These are phyloP conservation scores for Venturia effusa DNA, from an alignment of 2,329 filamentous ascomycete genomes.

Conservation along the genomic window DNA sequence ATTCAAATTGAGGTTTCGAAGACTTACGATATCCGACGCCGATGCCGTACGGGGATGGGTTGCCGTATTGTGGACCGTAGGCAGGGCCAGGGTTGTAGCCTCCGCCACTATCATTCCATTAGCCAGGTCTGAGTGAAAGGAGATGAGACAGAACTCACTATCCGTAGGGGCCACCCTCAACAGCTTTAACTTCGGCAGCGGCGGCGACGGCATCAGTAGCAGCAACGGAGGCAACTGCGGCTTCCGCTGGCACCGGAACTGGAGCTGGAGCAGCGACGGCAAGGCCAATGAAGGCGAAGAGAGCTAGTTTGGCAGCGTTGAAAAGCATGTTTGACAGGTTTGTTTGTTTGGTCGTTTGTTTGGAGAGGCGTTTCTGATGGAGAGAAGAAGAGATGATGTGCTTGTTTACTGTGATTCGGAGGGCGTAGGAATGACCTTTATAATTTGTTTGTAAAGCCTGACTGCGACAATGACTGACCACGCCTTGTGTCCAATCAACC, in stretches of 20 bases:
- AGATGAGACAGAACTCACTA: neutral
- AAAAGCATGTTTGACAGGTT: neutral
- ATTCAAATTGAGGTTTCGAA: neutral
- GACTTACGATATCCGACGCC: neutral
- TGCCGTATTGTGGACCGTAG: neutral
- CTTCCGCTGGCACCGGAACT: neutral
- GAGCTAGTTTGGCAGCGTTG: constrained; percentile 3
- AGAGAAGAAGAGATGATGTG: constrained; percentile 2
- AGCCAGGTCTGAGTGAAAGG: neutral
- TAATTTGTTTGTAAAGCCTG: neutral
- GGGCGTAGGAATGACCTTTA: neutral
- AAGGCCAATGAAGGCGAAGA: constrained; percentile 1
- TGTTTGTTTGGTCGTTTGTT: neutral
- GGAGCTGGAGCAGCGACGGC: constrained; percentile 1
- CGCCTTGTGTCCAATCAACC: neutral
- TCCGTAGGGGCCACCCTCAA: neutral
- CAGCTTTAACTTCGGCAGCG: neutral
- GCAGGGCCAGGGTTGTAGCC: neutral
- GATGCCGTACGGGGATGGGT: neutral
- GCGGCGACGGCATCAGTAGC: neutral
- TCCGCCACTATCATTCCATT: neutral
- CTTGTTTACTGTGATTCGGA: neutral
- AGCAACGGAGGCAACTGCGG: neutral
- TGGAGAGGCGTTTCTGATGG: neutral
- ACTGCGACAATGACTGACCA: neutral